Base-by-base conservation (phyloP, 179 eudicot species). In the Spergularia azorica region DNA sequence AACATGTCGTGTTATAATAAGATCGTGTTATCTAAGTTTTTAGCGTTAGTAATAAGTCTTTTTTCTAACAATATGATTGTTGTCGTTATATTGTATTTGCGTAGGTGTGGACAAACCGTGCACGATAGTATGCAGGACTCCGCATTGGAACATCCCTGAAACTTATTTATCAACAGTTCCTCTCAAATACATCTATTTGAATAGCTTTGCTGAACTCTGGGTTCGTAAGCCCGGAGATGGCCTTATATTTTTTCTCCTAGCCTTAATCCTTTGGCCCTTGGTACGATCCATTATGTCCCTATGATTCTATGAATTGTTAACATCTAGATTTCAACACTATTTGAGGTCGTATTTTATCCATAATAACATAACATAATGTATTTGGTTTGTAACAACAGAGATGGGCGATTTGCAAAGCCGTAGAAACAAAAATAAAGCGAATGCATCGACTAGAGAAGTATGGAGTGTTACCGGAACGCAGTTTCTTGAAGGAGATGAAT, bases 191-290 rank as follows among this genome's bases (percentile, higher is more conserved):
- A 76, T 90, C 20, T 89, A 79, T 79, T 61, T 81, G 14, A 89
- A 73, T 67, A 88, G 93, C 18, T 87, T 91, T 70, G 74, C 91
- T 0, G 89, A 89, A 80, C 76, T 90, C 1, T 20, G 78, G 51
- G 71, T 90, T 48, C 95, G 89, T 64, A 90, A 89, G 77, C 97
- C 97, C 0, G 90, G 88, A 0, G 87, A 90, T 75, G 87, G 90
- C 5, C 71, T 80, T 61, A 51, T 88, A 1, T 81, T 79, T 6
- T 71, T 77, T 64, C 41, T 83, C 0, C 89, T 94, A 17, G 67
- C 88, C 3, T 0, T 83, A 0, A 88, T 90, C 17, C 50, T 46
- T 46, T 88, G 88, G 1, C 96, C 96, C 14, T 5, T 89, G 85
- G 95, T 87, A 84, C 17, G n/a, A n/a, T n/a, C n/a, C n/a, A n/a